These are phyloP conservation scores for Trametes punicea DNA, from an alignment of 768 basidiomycete species.

Conservation along the genomic window DNA sequence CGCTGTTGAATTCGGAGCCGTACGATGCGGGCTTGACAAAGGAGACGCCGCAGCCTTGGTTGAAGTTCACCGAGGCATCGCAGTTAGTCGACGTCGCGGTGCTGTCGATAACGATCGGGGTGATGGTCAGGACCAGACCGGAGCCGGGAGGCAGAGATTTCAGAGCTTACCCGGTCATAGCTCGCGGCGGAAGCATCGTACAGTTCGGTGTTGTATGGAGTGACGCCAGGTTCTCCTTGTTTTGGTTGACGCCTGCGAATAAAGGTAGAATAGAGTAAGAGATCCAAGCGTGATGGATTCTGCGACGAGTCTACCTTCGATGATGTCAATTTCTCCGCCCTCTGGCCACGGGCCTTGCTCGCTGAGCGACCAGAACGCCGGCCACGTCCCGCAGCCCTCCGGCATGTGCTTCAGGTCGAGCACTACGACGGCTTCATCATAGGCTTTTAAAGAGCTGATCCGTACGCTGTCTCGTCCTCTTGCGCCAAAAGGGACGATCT, in stretches of 20 bases:
- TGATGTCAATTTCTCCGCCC: constrained; percentile 61
- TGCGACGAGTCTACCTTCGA: constrained; percentile 48
- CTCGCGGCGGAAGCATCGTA: constrained; percentile 38
- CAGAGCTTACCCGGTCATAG: constrained; percentile 46
- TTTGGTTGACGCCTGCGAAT: constrained; percentile 45
- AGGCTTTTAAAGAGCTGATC: constrained; percentile 45
- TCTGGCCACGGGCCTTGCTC: constrained; percentile 51
- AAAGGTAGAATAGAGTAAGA: background rate
- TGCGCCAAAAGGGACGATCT: constrained; percentile 33
- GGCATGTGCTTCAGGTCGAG: constrained; percentile 62
- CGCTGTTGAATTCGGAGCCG: constrained; percentile 46
- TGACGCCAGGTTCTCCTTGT: constrained; percentile 44
- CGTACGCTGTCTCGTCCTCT: constrained; percentile 58
- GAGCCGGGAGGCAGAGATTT: too few species aligned
- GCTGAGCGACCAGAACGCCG: constrained; percentile 61
- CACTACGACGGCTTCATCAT: constrained; percentile 45
- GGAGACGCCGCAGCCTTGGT: constrained; percentile 59
- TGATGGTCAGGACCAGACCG: background rate
- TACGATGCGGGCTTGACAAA: constrained; percentile 41
- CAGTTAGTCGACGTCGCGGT: constrained; percentile 43
- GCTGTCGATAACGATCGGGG: constrained; percentile 28
- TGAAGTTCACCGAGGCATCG: constrained; percentile 47
- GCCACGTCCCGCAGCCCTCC: constrained; percentile 57
- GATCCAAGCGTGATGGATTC: background rate
- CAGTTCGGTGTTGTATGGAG: constrained; percentile 54